Percentiles rank a stretch among this genome's conserved stretches.
Evolutionary conservation across 2,329 filamentous ascomycete genomes (phyloP).

Genomic region (Aspergillus chevalieri): DNA sequence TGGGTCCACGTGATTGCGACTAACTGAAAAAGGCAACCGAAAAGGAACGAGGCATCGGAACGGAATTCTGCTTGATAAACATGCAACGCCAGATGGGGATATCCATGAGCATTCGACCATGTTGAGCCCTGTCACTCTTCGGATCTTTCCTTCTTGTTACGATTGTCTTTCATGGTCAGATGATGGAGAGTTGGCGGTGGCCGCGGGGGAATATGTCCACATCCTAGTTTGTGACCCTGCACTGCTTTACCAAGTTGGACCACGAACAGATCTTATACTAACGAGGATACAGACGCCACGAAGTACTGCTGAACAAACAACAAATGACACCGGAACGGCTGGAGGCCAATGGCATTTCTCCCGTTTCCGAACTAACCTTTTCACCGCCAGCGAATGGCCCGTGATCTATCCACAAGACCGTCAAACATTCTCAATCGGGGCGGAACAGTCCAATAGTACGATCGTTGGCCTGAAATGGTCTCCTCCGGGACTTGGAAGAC

Average conservation of each 20-base stretch:
- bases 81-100: not conserved
- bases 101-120: constrained; percentile 10
- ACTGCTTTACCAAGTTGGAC: not conserved
- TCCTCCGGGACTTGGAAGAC: constrained; percentile 48
- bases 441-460: constrained; percentile 51
- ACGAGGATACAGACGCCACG: constrained; percentile 20
- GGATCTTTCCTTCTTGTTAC: constrained; percentile 46
- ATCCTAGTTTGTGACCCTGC: constrained; percentile 40
- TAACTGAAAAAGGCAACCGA: too few species aligned
- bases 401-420: constrained; percentile 42
- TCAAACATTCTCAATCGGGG: constrained; percentile 49
- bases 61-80: too few species aligned
- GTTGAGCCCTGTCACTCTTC: constrained; percentile 31
- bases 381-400: constrained; percentile 47
- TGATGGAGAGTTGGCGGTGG: constrained; percentile 53
- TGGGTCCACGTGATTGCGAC: too few species aligned
- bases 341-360: constrained; percentile 30
- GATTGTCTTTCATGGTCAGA: constrained; percentile 54
- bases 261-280: not conserved
- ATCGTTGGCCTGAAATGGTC: constrained; percentile 53
- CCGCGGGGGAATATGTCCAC: constrained; percentile 50
- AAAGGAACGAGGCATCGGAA: too few species aligned
- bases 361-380: constrained; percentile 46
- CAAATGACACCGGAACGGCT: constrained; percentile 19
- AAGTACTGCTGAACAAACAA: constrained; percentile 8